Conservation (phyloP, 495 filamentous ascomycete species). For the Lasiosphaeria hispida region DNA sequence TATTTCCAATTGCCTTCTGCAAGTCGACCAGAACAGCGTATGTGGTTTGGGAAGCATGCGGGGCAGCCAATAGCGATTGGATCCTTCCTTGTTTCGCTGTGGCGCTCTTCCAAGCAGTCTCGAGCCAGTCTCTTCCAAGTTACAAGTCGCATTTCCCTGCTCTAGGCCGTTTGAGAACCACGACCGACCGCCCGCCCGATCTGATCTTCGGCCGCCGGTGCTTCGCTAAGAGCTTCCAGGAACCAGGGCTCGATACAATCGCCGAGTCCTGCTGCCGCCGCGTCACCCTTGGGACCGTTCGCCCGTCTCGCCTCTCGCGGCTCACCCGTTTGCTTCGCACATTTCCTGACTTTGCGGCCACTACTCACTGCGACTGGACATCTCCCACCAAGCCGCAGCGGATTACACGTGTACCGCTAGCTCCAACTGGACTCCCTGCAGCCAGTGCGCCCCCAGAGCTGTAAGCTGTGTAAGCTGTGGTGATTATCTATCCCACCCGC, state of each 20-base stretch:
- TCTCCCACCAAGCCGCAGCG: no score
- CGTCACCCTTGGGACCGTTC: not conserved
- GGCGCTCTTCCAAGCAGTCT: not conserved
- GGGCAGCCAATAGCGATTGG: conserved; percentile 3
- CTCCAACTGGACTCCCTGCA: no score
- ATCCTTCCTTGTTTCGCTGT: conserved; percentile 9
- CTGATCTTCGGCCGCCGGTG: not conserved
- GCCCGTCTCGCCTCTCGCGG: not conserved
- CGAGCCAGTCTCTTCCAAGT: conserved; percentile 5
- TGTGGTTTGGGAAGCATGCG: not conserved
- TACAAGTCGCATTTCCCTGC: conserved; percentile 11
- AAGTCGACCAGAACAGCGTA: not conserved
- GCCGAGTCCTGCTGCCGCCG: conserved; percentile 1
- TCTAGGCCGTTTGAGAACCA: not conserved
- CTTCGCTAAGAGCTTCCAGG: not conserved
- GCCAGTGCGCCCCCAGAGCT: no score
- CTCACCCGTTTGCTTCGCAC: not conserved
- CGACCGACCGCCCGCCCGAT: not conserved
- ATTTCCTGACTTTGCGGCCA: no score
- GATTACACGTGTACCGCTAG: no score
- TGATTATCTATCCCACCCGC: conserved; percentile 6
- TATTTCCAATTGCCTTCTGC: no score
- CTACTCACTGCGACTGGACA: no score
- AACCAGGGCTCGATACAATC: not conserved
- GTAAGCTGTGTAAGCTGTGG: not conserved